phyloP scores from a whole-genome alignment of 2,329 filamentous ascomycete genomes.

The Colletotrichum cereale region DNA sequence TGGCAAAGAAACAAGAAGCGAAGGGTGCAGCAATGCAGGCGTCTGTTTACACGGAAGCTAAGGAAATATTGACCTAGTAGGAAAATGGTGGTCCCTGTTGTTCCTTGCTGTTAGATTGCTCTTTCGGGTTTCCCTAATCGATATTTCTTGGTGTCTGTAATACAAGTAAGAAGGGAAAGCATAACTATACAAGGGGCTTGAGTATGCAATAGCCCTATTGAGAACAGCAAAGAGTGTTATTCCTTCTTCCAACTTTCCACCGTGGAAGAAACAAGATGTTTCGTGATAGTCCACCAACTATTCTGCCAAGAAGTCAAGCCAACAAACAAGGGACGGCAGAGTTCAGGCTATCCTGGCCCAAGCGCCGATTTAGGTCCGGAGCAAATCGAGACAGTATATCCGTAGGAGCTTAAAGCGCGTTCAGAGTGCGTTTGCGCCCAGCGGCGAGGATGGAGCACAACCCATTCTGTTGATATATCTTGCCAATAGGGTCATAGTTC shows the following conservation, averaged over 20 bases:
- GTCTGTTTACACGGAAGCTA: not conserved
- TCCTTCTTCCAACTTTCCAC: not conserved
- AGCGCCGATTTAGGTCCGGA: not conserved
- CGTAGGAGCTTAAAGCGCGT: no score
- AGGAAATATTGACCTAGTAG: not conserved
- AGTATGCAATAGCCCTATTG: not conserved
- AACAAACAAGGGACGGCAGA: not conserved
- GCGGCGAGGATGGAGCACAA: no score
- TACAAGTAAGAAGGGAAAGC: not conserved
- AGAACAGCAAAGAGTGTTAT: not conserved
- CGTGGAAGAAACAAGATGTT: not conserved
- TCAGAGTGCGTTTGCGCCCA: not conserved
- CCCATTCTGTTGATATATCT: no score
- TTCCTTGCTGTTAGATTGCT: no score
- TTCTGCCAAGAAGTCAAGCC: not conserved
- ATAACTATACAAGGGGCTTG: not conserved
- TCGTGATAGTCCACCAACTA: not conserved
- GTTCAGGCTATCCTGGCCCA: not conserved
- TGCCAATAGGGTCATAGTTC: no score
- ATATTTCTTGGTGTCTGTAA: not conserved
- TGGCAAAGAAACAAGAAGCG: not conserved
- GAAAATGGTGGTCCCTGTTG: not conserved
- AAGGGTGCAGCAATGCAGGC: no score
- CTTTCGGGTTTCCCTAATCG: not conserved
- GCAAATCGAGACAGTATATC: not conserved